Conservation (phyloP, 208 protist species). For the Crithidia brevicula region DNA sequence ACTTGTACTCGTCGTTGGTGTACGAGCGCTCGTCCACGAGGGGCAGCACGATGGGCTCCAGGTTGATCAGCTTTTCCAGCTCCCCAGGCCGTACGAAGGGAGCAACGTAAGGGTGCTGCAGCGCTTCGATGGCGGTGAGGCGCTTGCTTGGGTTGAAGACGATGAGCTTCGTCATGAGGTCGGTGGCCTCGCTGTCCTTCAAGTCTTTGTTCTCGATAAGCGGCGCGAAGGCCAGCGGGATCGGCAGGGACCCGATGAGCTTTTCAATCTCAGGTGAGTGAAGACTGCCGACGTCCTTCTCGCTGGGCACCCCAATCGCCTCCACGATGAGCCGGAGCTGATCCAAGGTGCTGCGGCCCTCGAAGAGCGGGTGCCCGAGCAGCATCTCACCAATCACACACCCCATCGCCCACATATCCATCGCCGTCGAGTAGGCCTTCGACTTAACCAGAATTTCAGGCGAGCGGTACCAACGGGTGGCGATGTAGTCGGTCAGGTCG, state of each 20-base stretch:
- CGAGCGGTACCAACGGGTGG: constrained; percentile 98
- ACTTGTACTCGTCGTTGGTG: constrained; percentile 72
- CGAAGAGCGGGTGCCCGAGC: constrained; percentile 94
- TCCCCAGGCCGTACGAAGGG: constrained; percentile 62
- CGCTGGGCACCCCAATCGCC: constrained; percentile 83
- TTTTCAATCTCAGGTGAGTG: constrained; percentile 85
- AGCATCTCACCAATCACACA: constrained; percentile 98
- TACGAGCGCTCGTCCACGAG: constrained; percentile 71
- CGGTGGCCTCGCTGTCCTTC: constrained; percentile 77
- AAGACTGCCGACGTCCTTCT: constrained; percentile 92
- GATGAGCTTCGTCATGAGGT: constrained; percentile 86
- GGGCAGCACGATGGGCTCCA: constrained; percentile 56
- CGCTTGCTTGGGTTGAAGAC: constrained; percentile 89
- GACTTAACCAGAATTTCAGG: constrained; percentile 98
- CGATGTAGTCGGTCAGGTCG: constrained; percentile 96
- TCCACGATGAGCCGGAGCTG: constrained; percentile 95
- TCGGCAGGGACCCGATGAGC: constrained; percentile 85
- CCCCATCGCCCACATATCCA: constrained; percentile 99
- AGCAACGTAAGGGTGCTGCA: constrained; percentile 91
- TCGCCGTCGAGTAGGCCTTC: constrained; percentile 94
- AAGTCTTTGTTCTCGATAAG: constrained; percentile 58
- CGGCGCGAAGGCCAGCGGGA: constrained; percentile 41
- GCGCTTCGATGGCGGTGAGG: constrained; percentile 79
- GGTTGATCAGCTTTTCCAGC: constrained; percentile 41
- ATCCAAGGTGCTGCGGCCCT: constrained; percentile 95